These are phyloP conservation scores for Chaetomium sp. DNA, from an alignment of 2,329 filamentous ascomycete species.

Conservation along the genomic window DNA sequence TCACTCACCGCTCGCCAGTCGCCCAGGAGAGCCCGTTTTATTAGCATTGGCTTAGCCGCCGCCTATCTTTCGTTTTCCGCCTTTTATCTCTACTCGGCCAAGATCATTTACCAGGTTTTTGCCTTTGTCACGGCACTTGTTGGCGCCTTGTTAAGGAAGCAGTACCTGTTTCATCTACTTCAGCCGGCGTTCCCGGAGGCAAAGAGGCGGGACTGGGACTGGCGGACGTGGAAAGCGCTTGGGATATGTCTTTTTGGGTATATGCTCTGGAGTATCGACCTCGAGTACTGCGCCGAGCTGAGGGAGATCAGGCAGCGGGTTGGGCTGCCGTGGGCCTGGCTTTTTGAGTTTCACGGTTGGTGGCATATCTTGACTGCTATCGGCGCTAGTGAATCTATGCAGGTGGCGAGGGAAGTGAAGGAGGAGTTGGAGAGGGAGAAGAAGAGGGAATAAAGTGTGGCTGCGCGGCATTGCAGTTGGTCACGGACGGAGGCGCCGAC, in stretches of 20 bases:
- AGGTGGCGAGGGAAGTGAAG: conserved; percentile 39
- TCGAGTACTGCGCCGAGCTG: conserved; percentile 53
- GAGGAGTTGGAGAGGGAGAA: conserved; percentile 19
- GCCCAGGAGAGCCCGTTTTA: conserved; percentile 37
- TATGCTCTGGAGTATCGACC: conserved; percentile 59
- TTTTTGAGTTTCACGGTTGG: conserved; percentile 64
- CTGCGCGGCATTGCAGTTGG: neutral
- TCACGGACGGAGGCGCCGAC: too few relatives aligned
- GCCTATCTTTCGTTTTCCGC: conserved; percentile 46
- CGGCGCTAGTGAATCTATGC: conserved; percentile 50
- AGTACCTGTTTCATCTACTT: conserved; percentile 17
- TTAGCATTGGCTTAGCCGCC: conserved; percentile 45
- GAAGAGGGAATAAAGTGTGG: neutral
- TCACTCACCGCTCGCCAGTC: conserved; percentile 50
- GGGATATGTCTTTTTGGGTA: conserved; percentile 49
- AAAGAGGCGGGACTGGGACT: conserved; percentile 36
- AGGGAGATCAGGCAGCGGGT: conserved; percentile 48
- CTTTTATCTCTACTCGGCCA: conserved; percentile 47
- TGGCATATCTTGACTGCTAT: conserved; percentile 64
- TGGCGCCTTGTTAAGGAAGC: conserved; percentile 38
- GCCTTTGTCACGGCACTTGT: conserved; percentile 44
- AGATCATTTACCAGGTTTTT: conserved; percentile 48
- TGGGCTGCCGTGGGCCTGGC: conserved; percentile 57
- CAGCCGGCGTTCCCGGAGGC: conserved; percentile 37
- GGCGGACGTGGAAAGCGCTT: conserved; percentile 38